Conservation (phyloP, 1,284 basidiomycete species). For the Schizophyllum amplum region DNA sequence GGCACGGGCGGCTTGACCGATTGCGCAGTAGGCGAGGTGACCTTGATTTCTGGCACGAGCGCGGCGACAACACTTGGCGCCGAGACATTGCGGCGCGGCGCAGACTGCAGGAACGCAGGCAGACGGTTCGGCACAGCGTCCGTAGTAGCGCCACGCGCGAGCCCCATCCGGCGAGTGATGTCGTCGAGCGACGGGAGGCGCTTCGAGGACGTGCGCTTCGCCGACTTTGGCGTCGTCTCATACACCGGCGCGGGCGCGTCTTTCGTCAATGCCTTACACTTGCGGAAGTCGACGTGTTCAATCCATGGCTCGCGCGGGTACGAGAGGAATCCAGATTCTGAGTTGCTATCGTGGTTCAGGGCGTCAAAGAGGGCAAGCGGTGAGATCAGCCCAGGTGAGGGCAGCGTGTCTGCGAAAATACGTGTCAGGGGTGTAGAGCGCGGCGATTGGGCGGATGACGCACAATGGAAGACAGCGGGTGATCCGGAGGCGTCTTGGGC, state of each 20-base stretch:
- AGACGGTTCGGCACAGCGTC: constrained; percentile 23
- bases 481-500: constrained; percentile 66
- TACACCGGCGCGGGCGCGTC: too few species aligned
- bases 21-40: constrained; percentile 36
- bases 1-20: not conserved
- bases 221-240: constrained; percentile 11
- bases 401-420: constrained; percentile 37
- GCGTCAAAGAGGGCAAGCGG: constrained; percentile 54
- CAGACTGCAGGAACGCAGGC: constrained; percentile 35
- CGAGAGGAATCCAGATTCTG: constrained; percentile 12
- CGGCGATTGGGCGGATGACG: not conserved
- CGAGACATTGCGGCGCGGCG: constrained; percentile 10
- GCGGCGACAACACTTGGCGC: too few species aligned
- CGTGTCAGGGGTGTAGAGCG: not conserved
- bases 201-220: constrained; percentile 16
- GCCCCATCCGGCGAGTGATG: constrained; percentile 54
- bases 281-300: constrained; percentile 60
- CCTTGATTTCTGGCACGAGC: constrained; percentile 32
- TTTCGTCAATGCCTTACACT: constrained; percentile 8
- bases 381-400: constrained; percentile 57
- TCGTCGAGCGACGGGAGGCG: constrained; percentile 63
- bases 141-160: constrained; percentile 19
- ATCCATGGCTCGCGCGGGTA: constrained; percentile 40
- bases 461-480: constrained; percentile 55
- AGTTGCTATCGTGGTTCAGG: constrained; percentile 29